Evolutionary conservation across 495 filamentous ascomycete species (phyloP), one percentile per base, ranked within the genome.

Genomic region (Mytilinidion resinicola): DNA sequence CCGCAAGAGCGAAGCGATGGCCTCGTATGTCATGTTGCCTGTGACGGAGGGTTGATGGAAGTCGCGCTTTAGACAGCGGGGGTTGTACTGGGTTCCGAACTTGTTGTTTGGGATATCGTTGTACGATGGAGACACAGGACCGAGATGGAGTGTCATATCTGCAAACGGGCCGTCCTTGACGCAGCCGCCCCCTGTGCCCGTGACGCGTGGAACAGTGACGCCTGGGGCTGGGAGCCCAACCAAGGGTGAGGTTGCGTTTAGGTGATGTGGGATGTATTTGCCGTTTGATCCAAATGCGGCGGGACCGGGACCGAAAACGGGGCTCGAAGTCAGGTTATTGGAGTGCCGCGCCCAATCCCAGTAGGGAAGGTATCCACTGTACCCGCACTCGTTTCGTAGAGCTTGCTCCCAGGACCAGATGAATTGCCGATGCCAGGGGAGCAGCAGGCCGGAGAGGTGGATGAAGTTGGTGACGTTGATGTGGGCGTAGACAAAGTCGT

Each of bases 401-500:
- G 47, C 21, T 3, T 51, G 15, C 47, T 51, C 47, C 14, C 12
- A 51, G 14, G 47, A 14, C 47, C 47, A 51, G 1, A 51, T 14
- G 47, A 17, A 51, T 17, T 20, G 21, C 12, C 47, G 47, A 33
- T 51, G 47, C 47, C 47, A 51, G 12, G 17, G 14, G 12, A 51
- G 14, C 14, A 51, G 11, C 14, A 15, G 4, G 12, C 47, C 47
- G 5, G n/a, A 15, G 47, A 14, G 12, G 47, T 51, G 47, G 14
- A 30, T 51, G 1, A 43, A n/a, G 14, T 43, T 14, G 7, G 39
- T 56, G 7, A 20, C 38, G 2, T 9, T 14, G 9, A 56, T 56
- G 25, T 59, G 56, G 5, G 37, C 47, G 12, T 9, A 36, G 9
- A 53, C 33, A 19, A 59, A 59, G 56, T 59, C 56, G 37, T 59